A percentile compares a stretch with the other conserved stretches of the same genome.
Evolutionary conservation across 768 basidiomycete species (phyloP).

Genomic region (Phylloporus rhodoxanthus): DNA sequence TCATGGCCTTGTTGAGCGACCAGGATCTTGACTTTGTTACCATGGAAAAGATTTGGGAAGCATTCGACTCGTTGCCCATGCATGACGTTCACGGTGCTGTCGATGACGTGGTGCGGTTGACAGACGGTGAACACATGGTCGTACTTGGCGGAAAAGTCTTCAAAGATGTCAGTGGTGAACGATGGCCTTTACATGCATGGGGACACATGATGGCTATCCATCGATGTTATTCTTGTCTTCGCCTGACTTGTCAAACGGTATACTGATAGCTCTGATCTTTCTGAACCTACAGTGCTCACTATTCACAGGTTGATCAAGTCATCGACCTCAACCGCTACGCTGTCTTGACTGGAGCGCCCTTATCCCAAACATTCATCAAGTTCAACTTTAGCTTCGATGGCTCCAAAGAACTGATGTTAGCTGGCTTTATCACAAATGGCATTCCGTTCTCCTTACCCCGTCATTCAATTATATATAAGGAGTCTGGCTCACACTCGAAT

Average conservation of each 20-base stretch:
- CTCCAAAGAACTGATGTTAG: slow-evolving; percentile 25
- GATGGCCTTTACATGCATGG: slow-evolving; percentile 34
- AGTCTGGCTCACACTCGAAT: slow-evolving; percentile 3
- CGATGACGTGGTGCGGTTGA: slow-evolving; percentile 31
- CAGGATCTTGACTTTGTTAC: slow-evolving; percentile 26
- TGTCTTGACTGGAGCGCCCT: slow-evolving; percentile 13
- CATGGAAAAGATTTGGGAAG: slow-evolving; percentile 32
- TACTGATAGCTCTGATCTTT: background rate
- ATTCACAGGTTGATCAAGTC: slow-evolving; percentile 25
- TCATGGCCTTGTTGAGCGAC: slow-evolving; percentile 27
- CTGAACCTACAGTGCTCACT: background rate
- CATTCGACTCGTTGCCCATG: slow-evolving; percentile 23
- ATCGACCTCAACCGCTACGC: slow-evolving; percentile 28
- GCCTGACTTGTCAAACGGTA: slow-evolving; percentile 29
- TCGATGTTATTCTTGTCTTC: slow-evolving; percentile 31
- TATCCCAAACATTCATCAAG: slow-evolving; percentile 18
- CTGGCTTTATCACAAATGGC: slow-evolving; percentile 27
- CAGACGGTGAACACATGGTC: slow-evolving; percentile 25
- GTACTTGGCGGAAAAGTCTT: slow-evolving; percentile 33
- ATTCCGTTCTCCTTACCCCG: slow-evolving; percentile 22
- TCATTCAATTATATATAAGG: slow-evolving; percentile 17
- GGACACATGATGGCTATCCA: slow-evolving; percentile 30
- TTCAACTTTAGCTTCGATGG: slow-evolving; percentile 21
- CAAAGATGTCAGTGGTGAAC: slow-evolving; percentile 22
- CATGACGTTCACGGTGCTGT: slow-evolving; percentile 27